These are phyloP conservation scores for Fusarium beomiforme DNA, from an alignment of 2,329 filamentous ascomycete species.

Conservation along the genomic window DNA sequence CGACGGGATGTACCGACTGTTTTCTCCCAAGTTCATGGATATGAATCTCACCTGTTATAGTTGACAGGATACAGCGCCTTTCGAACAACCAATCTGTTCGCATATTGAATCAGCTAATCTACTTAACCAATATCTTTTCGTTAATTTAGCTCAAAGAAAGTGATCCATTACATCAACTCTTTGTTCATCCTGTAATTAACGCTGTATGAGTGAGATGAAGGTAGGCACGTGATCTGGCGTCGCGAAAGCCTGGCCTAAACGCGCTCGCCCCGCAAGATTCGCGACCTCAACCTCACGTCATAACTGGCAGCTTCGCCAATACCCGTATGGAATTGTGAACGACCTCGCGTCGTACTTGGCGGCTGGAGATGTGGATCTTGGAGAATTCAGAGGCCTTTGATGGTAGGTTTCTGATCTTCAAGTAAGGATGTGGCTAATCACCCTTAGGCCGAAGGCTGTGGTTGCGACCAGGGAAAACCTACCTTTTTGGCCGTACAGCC, in stretches of 20 bases:
- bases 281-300: slow-evolving; percentile 43
- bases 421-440: slow-evolving; percentile 2
- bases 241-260: slow-evolving; percentile 8
- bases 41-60: too few species aligned
- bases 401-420: slow-evolving; percentile 44
- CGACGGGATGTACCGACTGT: too few species aligned
- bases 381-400: slow-evolving; percentile 66
- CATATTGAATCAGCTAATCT: too few species aligned
- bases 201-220: background rate
- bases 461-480: slow-evolving; percentile 86
- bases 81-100: too few species aligned
- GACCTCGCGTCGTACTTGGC: slow-evolving; percentile 29
- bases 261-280: slow-evolving; percentile 39
- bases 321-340: slow-evolving; percentile 28
- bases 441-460: slow-evolving; percentile 68
- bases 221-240: slow-evolving; percentile 43
- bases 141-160: background rate
- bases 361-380: slow-evolving; percentile 69
- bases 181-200: background rate
- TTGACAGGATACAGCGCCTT: too few species aligned
- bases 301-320: slow-evolving; percentile 3
- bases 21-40: too few species aligned
- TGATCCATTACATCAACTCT: background rate
- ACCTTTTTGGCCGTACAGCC: slow-evolving; percentile 84
- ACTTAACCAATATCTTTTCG: background rate